phyloP scores from a whole-genome alignment of 2,329 filamentous ascomycete genomes.

The Chaetomium olivaceum region DNA sequence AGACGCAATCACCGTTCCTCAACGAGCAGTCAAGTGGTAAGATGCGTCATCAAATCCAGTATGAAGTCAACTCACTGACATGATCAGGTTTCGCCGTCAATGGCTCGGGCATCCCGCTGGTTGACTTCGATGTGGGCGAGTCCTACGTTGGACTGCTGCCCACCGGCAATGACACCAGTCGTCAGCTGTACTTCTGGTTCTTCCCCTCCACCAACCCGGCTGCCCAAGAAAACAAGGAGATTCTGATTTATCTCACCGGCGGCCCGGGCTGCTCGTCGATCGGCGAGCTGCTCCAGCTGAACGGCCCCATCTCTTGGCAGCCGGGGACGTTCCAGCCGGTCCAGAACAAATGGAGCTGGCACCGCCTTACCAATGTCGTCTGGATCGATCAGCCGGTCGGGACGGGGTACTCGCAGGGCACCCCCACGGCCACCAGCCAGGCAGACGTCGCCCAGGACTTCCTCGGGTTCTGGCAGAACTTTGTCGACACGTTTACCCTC shows the following conservation, averaged over 20 bases:
- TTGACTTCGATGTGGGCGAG: slow-evolving; percentile 65
- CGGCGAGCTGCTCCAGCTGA: slow-evolving; percentile 69
- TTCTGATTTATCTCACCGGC: slow-evolving; percentile 61
- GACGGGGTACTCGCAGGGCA: slow-evolving; percentile 67
- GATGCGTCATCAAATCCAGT: background rate
- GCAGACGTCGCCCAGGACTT: slow-evolving; percentile 67
- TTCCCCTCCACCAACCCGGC: slow-evolving; percentile 55
- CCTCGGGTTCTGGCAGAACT: slow-evolving; percentile 74
- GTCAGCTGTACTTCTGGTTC: slow-evolving; percentile 64
- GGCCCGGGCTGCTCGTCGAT: slow-evolving; percentile 58
- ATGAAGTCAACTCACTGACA: background rate
- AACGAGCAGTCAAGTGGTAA: slow-evolving; percentile 18
- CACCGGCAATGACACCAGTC: slow-evolving; percentile 48
- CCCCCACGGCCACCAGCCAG: slow-evolving; percentile 61
- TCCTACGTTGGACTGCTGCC: slow-evolving; percentile 62
- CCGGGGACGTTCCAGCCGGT: slow-evolving; percentile 64
- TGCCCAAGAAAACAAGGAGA: slow-evolving; percentile 49
- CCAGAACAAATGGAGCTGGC: slow-evolving; percentile 68
- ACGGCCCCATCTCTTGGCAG: slow-evolving; percentile 69
- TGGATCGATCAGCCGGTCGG: slow-evolving; percentile 68
- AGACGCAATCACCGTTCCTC: slow-evolving; percentile 12
- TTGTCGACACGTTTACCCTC: slow-evolving; percentile 65
- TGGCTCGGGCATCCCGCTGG: slow-evolving; percentile 62
- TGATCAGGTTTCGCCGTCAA: slow-evolving; percentile 60
- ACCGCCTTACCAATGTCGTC: slow-evolving; percentile 71